Percentiles rank a stretch among this genome's conserved stretches.
Conservation (phyloP, 331 rosid species). For the Pyracantha coccinea region DNA sequence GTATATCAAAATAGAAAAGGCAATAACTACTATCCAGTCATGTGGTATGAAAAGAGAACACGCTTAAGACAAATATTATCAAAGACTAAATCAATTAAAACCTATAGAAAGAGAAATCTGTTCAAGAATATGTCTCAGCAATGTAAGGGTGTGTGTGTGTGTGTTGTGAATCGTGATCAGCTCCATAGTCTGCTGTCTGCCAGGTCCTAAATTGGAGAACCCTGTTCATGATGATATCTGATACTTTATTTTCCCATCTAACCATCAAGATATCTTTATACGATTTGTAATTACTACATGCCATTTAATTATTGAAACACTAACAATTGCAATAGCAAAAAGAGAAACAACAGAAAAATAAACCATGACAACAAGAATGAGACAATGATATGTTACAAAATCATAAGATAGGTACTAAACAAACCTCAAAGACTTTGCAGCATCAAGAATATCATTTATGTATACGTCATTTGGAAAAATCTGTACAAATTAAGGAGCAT, state of each 20-base stretch:
- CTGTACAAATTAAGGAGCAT: constrained; percentile 35
- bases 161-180: background rate
- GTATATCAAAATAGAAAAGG: background rate
- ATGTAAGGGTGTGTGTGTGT: background rate
- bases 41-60: background rate
- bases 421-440: constrained; percentile 64
- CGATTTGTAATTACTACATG: background rate
- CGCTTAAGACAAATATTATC: constrained; percentile 10
- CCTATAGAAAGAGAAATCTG: background rate
- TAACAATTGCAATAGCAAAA: background rate
- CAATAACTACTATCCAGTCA: background rate
- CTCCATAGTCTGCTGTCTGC: background rate
- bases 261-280: background rate
- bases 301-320: background rate
- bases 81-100: background rate
- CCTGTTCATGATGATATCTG: background rate
- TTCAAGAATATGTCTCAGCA: background rate
- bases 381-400: background rate
- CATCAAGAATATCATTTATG: constrained; percentile 53
- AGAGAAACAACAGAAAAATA: background rate
- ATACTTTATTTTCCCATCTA: background rate
- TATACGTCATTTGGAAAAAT: constrained; percentile 70
- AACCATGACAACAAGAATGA: background rate
- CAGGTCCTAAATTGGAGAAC: background rate
- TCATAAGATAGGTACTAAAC: background rate